Conservation (phyloP, 306 rosid species). For the Quercus suber region DNA sequence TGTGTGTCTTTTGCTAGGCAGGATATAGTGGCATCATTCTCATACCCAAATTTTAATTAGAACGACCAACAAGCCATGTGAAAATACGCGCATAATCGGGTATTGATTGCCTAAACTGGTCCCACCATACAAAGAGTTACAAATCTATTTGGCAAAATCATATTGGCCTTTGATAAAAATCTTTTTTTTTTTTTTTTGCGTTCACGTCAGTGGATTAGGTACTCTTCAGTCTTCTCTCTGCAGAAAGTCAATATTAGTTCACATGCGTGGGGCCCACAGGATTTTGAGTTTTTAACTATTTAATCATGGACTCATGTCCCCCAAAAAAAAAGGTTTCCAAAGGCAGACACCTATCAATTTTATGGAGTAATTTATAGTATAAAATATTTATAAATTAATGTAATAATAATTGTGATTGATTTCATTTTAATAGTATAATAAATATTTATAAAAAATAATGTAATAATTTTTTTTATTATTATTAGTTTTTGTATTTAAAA, state of each 20-base stretch:
- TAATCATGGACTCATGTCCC: neutral
- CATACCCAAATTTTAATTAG: no score
- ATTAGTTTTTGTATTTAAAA: no score
- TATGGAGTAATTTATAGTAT: no score
- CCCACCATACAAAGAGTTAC: neutral
- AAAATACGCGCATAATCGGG: constrained; percentile 16
- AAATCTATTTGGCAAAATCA: neutral
- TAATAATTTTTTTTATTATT: no score
- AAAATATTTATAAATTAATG: no score
- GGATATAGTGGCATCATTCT: neutral
- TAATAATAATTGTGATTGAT: no score
- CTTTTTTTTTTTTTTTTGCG: neutral
- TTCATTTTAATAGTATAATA: no score
- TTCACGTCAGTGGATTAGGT: neutral
- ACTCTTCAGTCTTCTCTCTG: no score
- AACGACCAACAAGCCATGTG: constrained; percentile 46
- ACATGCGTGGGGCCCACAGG: constrained; percentile 16
- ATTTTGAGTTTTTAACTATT: no score
- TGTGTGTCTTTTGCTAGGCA: constrained; percentile 13
- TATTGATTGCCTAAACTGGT: constrained; percentile 13
- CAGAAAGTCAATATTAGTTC: constrained; percentile 6
- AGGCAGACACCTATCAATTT: no score
- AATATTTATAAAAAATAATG: no score
- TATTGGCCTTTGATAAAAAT: neutral
- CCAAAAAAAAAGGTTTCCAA: no score